Evolutionary conservation across 768 basidiomycete species (phyloP).

Genomic region (Lentinula detonsa): DNA sequence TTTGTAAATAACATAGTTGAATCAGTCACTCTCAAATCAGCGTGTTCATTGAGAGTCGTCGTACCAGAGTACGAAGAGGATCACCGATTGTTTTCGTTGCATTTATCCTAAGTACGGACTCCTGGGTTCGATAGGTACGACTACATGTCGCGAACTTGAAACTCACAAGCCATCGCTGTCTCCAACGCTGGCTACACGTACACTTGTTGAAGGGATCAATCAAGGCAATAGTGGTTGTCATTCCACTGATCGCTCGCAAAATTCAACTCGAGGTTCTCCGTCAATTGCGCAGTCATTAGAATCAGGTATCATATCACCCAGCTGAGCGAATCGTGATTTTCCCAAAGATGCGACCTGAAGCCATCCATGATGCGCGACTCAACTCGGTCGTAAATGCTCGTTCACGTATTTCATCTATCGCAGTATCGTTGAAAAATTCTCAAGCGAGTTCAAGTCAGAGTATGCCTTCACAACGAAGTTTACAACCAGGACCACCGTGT

Average conservation of each 20-base stretch:
- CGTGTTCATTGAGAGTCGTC: too few species aligned
- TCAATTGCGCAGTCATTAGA: not conserved
- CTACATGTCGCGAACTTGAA: too few species aligned
- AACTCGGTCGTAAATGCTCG: not conserved
- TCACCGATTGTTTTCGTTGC: too few species aligned
- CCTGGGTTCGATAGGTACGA: too few species aligned
- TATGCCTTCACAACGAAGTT: not conserved
- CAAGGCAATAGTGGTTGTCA: slow-evolving; percentile 11
- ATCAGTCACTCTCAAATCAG: too few species aligned
- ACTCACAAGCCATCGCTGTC: slow-evolving; percentile 12
- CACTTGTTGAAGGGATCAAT: slow-evolving; percentile 6
- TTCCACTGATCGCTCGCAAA: slow-evolving; percentile 9
- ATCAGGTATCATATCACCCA: not conserved
- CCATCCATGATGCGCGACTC: not conserved
- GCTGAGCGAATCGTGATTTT: not conserved
- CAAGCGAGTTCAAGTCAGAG: not conserved
- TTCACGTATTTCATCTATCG: not conserved
- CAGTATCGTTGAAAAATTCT: not conserved
- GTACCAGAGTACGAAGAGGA: too few species aligned
- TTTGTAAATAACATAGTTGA: too few species aligned
- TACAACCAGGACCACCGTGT: not conserved
- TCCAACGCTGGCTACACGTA: slow-evolving; percentile 13
- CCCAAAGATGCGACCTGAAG: not conserved
- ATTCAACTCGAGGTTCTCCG: slow-evolving; percentile 7
- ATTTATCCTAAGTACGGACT: too few species aligned